Conservation (phyloP, 306 rosid genomes). For the Dalbergia cochinchinensis region DNA sequence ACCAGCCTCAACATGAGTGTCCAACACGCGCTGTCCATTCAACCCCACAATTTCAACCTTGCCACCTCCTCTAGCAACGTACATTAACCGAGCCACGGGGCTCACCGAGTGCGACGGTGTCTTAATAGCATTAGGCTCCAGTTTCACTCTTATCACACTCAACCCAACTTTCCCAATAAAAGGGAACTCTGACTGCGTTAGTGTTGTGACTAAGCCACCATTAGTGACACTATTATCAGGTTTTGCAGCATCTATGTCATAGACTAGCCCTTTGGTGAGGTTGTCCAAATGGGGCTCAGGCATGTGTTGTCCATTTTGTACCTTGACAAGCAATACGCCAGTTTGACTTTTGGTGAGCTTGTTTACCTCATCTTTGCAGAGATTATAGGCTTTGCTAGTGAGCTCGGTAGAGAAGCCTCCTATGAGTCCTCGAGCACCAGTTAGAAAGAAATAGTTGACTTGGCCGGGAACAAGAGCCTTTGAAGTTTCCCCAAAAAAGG, state of each 20-base stretch:
- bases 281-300: constrained; percentile 63
- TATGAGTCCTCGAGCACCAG: constrained; percentile 53
- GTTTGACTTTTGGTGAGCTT: constrained; percentile 59
- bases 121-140: constrained; percentile 50
- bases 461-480: constrained; percentile 54
- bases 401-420: constrained; percentile 60
- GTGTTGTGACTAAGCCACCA: constrained; percentile 45
- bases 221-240: constrained; percentile 32
- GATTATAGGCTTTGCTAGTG: constrained; percentile 39
- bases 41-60: constrained; percentile 60
- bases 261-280: constrained; percentile 45
- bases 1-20: constrained; percentile 57
- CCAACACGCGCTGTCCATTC: constrained; percentile 52
- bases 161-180: constrained; percentile 60
- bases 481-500: constrained; percentile 63
- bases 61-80: constrained; percentile 61
- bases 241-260: constrained; percentile 44
- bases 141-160: constrained; percentile 52
- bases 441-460: constrained; percentile 57
- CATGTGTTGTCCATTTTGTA: constrained; percentile 38
- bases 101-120: constrained; percentile 53
- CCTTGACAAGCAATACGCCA: constrained; percentile 48
- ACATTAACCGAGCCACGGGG: constrained; percentile 53
- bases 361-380: constrained; percentile 43
- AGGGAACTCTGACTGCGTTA: constrained; percentile 53